Evolutionary conservation across 257 asterid species (phyloP).

Genomic region (Cruciata laevipes): DNA sequence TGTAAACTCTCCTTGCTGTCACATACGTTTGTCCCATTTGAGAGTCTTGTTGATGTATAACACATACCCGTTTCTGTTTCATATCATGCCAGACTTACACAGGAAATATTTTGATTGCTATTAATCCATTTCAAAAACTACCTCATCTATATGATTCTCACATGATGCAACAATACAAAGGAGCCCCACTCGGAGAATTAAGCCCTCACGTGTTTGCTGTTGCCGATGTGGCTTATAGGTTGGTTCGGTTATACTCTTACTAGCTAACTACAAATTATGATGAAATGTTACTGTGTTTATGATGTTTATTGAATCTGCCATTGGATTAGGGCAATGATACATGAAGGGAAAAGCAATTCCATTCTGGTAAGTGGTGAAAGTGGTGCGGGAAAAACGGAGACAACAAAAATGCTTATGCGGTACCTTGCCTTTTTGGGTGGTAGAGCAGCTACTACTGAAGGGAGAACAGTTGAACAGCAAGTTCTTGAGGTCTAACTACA

Average conservation of each 20-base stretch:
- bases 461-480: slow-evolving; percentile 98
- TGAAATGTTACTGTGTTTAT: neutral
- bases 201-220: slow-evolving; percentile 98
- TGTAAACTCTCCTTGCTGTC: slow-evolving; percentile 32
- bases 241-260: slow-evolving; percentile 16
- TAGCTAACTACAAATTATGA: slow-evolving; percentile 7
- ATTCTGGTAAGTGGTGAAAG: slow-evolving; percentile 98
- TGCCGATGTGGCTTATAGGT: slow-evolving; percentile 99
- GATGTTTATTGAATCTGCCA: neutral
- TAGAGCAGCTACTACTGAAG: slow-evolving; percentile 90
- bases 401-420: slow-evolving; percentile 96
- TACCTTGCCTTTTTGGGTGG: slow-evolving; percentile 96
- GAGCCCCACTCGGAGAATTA: slow-evolving; percentile 89
- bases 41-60: slow-evolving; percentile 22
- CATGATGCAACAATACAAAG: slow-evolving; percentile 98
- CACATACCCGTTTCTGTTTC: slow-evolving; percentile 21
- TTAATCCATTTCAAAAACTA: slow-evolving; percentile 94
- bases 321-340: slow-evolving; percentile 78
- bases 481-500: slow-evolving; percentile 78
- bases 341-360: slow-evolving; percentile 88
- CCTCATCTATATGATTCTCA: slow-evolving; percentile 77
- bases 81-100: slow-evolving; percentile 79
- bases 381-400: slow-evolving; percentile 99
- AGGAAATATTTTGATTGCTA: slow-evolving; percentile 91
- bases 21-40: slow-evolving; percentile 6